Base-by-base conservation (phyloP, 306 rosid genomes). In the Gynostemma pentaphyllum region DNA sequence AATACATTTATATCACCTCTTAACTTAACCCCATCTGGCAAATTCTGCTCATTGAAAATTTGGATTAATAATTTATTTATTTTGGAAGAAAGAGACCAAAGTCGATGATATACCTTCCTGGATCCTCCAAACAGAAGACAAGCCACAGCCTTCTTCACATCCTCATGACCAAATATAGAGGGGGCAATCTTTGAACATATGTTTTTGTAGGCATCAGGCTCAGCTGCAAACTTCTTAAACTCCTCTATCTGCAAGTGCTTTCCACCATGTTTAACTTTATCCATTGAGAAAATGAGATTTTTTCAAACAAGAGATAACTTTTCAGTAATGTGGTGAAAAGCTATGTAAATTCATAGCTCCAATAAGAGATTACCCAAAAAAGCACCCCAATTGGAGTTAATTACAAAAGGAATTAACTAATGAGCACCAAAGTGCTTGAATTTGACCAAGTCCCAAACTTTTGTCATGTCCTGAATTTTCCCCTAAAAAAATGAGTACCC, bases 101-200 rank as follows among this genome's bases (percentile, higher is more conserved):
- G 4, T 24, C 27, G 49, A 8, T 9, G 9, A 65, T 16, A 52
- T 70, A 92, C 99, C 96, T 92, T 92, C 79, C 94, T 84, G 34
- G 99, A 88, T 66, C 99, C 99, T 68, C 99, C 95, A 64, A 92
- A 92, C 37, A 92, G 74, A 72, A 92, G 96, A 75, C 99, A 92
- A 46, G 96, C 95, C 69, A 92, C 80, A 2, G 95, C 96, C 82
- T 86, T 92, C 77, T 84, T 92, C 54, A 92, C 83, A 53, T 92
- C 96, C 1, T 86, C 94, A 37, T 92, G 96, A 53, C 99, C 99
- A 81, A 88, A 92, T 74, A 92, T 92, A 44, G 96, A 92, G 19
- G 99, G 99, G 48, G 99, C 94, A 68, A 92, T 78, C 81, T 84
- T 92, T 55, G 90, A 76, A 83, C 99, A 92, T 78, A 92, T 86